Evolutionary conservation across 1,139 yeast genomes (phyloP).

Genomic region (Kurtzmaniella quercitrusa): DNA sequence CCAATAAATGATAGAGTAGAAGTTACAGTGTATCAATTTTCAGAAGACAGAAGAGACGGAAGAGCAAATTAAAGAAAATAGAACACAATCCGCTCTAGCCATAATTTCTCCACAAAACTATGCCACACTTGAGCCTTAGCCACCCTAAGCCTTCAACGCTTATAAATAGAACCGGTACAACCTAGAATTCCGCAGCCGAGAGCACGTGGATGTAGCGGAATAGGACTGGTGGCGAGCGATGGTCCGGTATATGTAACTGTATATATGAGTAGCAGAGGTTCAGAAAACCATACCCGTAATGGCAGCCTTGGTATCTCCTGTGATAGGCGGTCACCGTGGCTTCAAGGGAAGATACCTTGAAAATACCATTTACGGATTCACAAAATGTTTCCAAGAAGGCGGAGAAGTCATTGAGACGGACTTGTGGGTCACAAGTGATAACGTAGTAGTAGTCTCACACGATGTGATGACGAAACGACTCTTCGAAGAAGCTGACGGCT

Average conservation of each 20-base stretch:
- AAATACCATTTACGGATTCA: slow-evolving; percentile 71
- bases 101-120: too few relatives aligned
- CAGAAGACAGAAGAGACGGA: too few relatives aligned
- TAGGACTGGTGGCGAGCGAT: background rate
- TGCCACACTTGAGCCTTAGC: too few relatives aligned
- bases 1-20: slow-evolving; percentile 2
- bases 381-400: slow-evolving; percentile 65
- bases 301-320: slow-evolving; percentile 16
- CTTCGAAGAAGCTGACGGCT: slow-evolving; percentile 47
- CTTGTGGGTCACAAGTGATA: slow-evolving; percentile 72
- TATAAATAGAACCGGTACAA: background rate
- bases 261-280: background rate
- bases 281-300: background rate
- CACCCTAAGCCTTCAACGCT: too few relatives aligned
- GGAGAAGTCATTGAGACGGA: slow-evolving; percentile 80
- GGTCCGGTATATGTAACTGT: background rate
- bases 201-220: background rate
- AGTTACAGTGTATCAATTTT: too few relatives aligned
- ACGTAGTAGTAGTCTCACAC: slow-evolving; percentile 72
- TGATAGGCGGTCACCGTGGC: slow-evolving; percentile 44
- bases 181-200: background rate
- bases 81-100: too few relatives aligned
- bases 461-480: slow-evolving; percentile 58
- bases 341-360: slow-evolving; percentile 69
- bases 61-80: too few relatives aligned